These are phyloP conservation scores for Trichosporon sp. DNA, from an alignment of 1,284 basidiomycete species.

Conservation along the genomic window DNA sequence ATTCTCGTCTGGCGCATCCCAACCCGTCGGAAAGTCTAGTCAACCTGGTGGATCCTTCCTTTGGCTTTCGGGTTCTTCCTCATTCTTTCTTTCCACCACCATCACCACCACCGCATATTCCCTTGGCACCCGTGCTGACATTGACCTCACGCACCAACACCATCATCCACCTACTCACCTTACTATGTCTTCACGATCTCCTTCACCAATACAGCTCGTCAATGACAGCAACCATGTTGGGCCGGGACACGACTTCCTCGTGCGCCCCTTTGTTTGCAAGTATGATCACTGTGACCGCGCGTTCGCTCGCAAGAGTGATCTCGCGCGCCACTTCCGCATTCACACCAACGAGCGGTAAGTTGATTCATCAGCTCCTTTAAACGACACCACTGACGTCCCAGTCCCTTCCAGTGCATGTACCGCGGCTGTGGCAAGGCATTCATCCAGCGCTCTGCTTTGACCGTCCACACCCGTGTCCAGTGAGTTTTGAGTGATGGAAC, in stretches of 20 bases:
- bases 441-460: slow-evolving; percentile 48
- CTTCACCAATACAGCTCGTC: slow-evolving; percentile 32
- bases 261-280: slow-evolving; percentile 45
- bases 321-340: slow-evolving; percentile 50
- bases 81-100: no score
- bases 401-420: slow-evolving; percentile 45
- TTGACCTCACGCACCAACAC: neutral
- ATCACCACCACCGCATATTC: neutral
- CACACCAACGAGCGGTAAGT: slow-evolving; percentile 48
- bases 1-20: neutral
- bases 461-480: slow-evolving; percentile 50
- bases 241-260: slow-evolving; percentile 30
- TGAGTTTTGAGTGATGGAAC: slow-evolving; percentile 25
- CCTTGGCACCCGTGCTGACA: neutral
- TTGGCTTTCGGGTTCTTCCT: slow-evolving; percentile 1
- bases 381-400: slow-evolving; percentile 19
- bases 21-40: slow-evolving; percentile 5
- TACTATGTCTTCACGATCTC: neutral
- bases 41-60: slow-evolving; percentile 9
- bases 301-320: slow-evolving; percentile 51
- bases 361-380: neutral
- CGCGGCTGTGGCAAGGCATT: slow-evolving; percentile 45
- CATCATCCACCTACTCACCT: neutral
- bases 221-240: slow-evolving; percentile 42
- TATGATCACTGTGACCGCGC: slow-evolving; percentile 48